These are phyloP conservation scores for Acmispon strigosus DNA, from an alignment of 306 rosid species.

Conservation along the genomic window DNA sequence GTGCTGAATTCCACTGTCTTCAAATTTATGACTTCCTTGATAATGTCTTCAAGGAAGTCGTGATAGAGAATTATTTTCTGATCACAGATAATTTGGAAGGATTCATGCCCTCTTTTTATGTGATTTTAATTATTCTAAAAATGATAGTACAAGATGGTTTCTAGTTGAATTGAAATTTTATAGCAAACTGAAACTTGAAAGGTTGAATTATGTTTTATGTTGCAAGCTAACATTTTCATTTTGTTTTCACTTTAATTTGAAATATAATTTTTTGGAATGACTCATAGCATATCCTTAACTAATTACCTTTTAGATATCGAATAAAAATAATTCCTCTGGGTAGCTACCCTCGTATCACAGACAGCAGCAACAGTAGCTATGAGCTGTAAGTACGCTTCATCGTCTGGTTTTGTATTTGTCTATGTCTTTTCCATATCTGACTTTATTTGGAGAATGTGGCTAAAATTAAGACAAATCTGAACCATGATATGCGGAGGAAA, in stretches of 20 bases:
- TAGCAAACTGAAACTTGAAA: conserved; percentile 10
- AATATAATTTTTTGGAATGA: conserved; percentile 5
- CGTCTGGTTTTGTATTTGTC: background rate
- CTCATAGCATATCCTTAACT: conserved; percentile 34
- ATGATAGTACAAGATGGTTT: background rate
- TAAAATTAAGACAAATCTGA: conserved; percentile 1
- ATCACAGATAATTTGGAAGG: background rate
- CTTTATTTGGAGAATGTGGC: background rate
- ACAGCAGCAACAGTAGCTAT: conserved; percentile 61
- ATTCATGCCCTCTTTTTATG: background rate
- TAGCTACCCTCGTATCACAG: conserved; percentile 92
- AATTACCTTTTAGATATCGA: conserved; percentile 50
- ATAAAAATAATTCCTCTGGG: conserved; percentile 96
- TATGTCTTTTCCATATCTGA: background rate
- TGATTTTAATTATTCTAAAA: background rate
- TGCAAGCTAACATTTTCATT: background rate
- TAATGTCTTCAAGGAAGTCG: conserved; percentile 4
- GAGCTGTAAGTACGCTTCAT: conserved; percentile 65
- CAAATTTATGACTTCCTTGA: background rate
- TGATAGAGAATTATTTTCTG: background rate
- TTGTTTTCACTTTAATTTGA: conserved; percentile 1
- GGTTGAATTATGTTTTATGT: background rate
- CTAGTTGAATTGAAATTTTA: background rate
- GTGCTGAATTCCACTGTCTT: background rate
- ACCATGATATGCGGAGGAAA: background rate